Base-by-base conservation (phyloP, 179 eudicot species). In the Silene coronaria region DNA sequence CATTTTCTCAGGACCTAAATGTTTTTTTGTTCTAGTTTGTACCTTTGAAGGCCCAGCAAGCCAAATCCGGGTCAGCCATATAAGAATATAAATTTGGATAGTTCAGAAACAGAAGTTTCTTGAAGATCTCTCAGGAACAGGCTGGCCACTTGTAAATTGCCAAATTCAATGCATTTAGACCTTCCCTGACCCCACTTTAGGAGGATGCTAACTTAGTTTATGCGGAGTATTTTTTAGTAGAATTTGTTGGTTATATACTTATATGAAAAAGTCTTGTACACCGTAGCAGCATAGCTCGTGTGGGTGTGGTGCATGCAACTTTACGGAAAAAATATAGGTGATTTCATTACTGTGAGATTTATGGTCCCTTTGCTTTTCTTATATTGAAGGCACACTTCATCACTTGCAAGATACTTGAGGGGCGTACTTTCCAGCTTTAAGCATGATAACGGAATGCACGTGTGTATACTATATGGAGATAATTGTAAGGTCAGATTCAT, bases 321-420 rank as follows among this genome's bases (percentile, higher is more conserved):
- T 38, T 9, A 38, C 46, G 46, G 46, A 66, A 30, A 7, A 10
- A 9, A 51, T n/a, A 8, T 51, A 22, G 24, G 61, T 70, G 62
- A 24, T 27, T 48, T 27, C 19, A 5, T 26, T 27, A 8, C 23
- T 70, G 19, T n/a, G 2, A 48, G 23, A 11, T 5, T 38, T 55
- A 17, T 26, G 28, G 19, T 57, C 8, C 9, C 16, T 71, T 68
- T 70, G 6, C 22, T 71, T 27, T 63, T 79, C 38, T 66, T 21
- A 57, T 80, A 76, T 58, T 77, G 30, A 75, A 94, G 98, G 89
- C 98, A 94, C 75, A 86, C 89, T 26, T 62, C 85, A 27, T 88
- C 97, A 32, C 94, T 94, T 28, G 86, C 96, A 26, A 78, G 84
- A 64, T 92, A 92, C 79, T 73, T 88, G 77, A 87, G 91, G 88